Conservation (phyloP, 495 filamentous ascomycete genomes). For the Penicillium angulare region DNA sequence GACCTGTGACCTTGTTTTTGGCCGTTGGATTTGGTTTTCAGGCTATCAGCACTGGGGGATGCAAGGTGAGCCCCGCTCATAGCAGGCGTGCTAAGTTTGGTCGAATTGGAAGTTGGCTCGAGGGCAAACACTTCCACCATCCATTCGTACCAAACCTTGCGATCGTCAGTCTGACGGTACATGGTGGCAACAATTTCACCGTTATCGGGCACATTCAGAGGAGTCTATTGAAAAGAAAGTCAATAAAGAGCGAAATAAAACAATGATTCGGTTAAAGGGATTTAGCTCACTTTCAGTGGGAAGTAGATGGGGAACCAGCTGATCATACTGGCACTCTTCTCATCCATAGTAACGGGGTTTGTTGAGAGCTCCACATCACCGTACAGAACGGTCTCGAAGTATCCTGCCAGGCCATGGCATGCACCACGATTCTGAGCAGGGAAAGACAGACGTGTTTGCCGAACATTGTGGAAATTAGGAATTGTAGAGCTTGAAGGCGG, state of each 20-base stretch:
- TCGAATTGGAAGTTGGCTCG: slow-evolving; percentile 23
- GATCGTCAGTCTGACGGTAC: slow-evolving; percentile 91
- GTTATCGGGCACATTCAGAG: slow-evolving; percentile 81
- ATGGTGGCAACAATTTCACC: slow-evolving; percentile 86
- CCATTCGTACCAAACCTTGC: slow-evolving; percentile 99
- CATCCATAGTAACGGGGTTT: slow-evolving; percentile 86
- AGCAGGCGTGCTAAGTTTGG: slow-evolving; percentile 23
- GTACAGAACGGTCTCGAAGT: slow-evolving; percentile 94
- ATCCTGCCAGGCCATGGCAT: slow-evolving; percentile 88
- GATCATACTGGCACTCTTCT: slow-evolving; percentile 94
- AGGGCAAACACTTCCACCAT: slow-evolving; percentile 76
- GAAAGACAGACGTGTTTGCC: slow-evolving; percentile 73
- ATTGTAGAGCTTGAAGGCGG: slow-evolving; percentile 32
- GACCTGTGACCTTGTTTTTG: not conserved
- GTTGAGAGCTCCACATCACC: slow-evolving; percentile 82
- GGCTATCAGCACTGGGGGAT: slow-evolving; percentile 31
- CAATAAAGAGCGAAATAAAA: not conserved
- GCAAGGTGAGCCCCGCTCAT: slow-evolving; percentile 34
- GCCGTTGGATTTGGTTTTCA: slow-evolving; percentile 21
- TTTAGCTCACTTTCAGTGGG: slow-evolving; percentile 73
- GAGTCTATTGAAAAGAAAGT: slow-evolving; percentile 53
- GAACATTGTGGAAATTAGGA: slow-evolving; percentile 83
- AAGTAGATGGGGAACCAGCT: slow-evolving; percentile 99
- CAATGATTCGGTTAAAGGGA: not conserved
- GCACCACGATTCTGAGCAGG: slow-evolving; percentile 70